Percentiles rank a stretch among this genome's conserved stretches.
Evolutionary conservation across 164 flowering plant species (phyloP).

Genomic region (Tetracentron sinense): DNA sequence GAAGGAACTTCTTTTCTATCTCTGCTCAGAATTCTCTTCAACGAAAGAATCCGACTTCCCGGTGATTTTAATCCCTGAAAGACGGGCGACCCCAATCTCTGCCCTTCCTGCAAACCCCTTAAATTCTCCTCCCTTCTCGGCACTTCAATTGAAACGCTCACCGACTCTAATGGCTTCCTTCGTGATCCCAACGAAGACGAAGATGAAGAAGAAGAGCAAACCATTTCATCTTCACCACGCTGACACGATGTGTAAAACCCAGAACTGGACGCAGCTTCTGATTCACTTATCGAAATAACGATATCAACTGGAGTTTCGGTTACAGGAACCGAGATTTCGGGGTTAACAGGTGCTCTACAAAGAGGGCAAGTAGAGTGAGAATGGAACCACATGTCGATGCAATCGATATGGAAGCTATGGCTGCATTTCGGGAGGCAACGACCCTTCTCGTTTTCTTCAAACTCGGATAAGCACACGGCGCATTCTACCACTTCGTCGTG

Average conservation of each 20-base stretch:
- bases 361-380: conserved; percentile 73
- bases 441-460: conserved; percentile 46
- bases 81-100: conserved; percentile 28
- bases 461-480: conserved; percentile 65
- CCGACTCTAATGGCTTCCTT: conserved; percentile 13
- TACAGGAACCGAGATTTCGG: neutral
- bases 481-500: conserved; percentile 39
- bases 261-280: conserved; percentile 17
- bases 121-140: conserved; percentile 27
- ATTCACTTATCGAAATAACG: neutral
- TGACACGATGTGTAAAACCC: conserved; percentile 18
- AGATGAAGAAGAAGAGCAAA: conserved; percentile 1
- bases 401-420: conserved; percentile 56
- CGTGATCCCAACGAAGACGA: conserved; percentile 14
- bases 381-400: conserved; percentile 79
- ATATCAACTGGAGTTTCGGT: conserved; percentile 8
- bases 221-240: conserved; percentile 2
- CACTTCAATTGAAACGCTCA: conserved; percentile 24
- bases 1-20: conserved; percentile 22
- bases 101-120: conserved; percentile 22
- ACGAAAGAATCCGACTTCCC: conserved; percentile 47
- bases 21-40: conserved; percentile 51
- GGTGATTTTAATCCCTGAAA: conserved; percentile 42
- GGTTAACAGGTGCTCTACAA: conserved; percentile 46
- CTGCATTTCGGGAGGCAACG: conserved; percentile 52